These are phyloP conservation scores for Spiraea crenata DNA, from an alignment of 331 rosid species.

Conservation along the genomic window DNA sequence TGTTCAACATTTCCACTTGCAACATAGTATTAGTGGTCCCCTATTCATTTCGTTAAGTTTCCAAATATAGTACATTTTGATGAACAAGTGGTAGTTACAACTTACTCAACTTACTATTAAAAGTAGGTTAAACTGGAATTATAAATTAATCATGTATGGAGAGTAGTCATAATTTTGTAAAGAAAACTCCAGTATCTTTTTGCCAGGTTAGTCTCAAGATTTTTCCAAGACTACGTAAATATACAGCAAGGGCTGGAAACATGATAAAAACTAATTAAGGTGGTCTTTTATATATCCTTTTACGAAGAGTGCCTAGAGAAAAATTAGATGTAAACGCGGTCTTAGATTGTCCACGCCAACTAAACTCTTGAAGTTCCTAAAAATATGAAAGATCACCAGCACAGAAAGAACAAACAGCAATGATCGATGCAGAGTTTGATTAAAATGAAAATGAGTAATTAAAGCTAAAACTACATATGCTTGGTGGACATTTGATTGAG, in stretches of 20 bases:
- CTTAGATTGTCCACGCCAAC: background rate
- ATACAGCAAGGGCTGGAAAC: no score
- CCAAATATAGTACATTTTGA: background rate
- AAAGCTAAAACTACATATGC: background rate
- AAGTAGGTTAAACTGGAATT: background rate
- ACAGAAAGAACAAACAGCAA: constrained; percentile 11
- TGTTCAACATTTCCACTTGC: background rate
- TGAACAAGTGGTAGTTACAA: background rate
- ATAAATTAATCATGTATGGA: background rate
- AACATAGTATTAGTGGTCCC: constrained; percentile 1
- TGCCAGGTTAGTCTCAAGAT: no score
- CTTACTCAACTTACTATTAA: background rate
- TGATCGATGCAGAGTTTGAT: constrained; percentile 14
- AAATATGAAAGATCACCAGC: background rate
- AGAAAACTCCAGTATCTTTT: constrained; percentile 2
- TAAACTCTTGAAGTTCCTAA: constrained; percentile 10
- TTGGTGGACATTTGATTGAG: constrained; percentile 24
- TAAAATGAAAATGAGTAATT: background rate
- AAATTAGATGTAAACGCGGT: background rate
- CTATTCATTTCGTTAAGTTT: background rate
- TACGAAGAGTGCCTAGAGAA: no score
- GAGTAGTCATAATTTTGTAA: no score
- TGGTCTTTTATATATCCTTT: no score
- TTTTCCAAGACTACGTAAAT: no score
- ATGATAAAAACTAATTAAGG: no score